Conservation (phyloP, 108 stramenopile species). For the Cyclotella atomus region DNA sequence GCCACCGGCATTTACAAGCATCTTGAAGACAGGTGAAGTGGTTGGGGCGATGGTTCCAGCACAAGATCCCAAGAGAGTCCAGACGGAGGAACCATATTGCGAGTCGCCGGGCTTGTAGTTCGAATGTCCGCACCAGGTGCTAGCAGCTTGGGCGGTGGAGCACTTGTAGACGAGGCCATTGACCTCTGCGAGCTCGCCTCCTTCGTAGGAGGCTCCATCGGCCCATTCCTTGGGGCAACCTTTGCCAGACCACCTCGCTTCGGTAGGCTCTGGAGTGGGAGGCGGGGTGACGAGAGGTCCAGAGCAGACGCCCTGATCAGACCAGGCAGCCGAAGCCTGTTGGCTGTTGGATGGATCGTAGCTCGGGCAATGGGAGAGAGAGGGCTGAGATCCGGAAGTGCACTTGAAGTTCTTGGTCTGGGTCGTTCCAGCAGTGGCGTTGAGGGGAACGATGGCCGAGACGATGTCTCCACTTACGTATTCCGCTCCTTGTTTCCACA, state of each 20-base stretch:
- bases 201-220: neutral
- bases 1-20: neutral
- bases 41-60: constrained; percentile 17
- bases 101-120: neutral
- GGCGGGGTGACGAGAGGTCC: neutral
- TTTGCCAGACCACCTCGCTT: neutral
- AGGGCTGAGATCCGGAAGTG: neutral
- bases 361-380: neutral
- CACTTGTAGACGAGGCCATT: neutral
- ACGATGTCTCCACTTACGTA: neutral
- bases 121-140: neutral
- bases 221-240: constrained; percentile 2
- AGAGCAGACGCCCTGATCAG: neutral
- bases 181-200: neutral
- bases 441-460: neutral
- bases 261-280: neutral
- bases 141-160: neutral
- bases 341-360: neutral
- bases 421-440: neutral
- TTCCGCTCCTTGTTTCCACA: no score
- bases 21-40: neutral
- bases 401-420: neutral
- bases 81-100: neutral
- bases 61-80: neutral
- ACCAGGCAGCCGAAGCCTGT: neutral